Conservation (phyloP, 768 basidiomycete species). For the Mrakia hoshinonis region DNA sequence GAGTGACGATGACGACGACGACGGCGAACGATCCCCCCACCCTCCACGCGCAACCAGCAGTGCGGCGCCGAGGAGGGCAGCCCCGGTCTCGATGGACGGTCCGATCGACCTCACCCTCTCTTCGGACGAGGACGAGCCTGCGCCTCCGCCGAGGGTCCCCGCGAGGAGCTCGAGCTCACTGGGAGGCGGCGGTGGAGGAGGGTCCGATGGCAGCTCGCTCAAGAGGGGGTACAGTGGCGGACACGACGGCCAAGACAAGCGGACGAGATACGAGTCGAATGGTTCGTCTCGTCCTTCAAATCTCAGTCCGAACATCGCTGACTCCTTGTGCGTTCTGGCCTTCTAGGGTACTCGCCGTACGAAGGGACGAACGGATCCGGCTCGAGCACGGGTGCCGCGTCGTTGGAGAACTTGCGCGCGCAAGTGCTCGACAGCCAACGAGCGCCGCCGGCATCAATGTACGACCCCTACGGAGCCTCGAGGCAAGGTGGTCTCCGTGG, state of each 20-base stretch:
- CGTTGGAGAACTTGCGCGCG: not conserved
- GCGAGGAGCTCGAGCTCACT: not conserved
- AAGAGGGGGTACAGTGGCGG: not conserved
- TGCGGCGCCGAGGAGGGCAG: not conserved
- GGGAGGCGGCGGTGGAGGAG: not conserved
- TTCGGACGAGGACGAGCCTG: conserved; percentile 52
- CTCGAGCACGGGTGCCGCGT: not conserved
- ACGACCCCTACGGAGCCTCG: not conserved
- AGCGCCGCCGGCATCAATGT: not conserved
- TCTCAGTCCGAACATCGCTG: too few relatives aligned
- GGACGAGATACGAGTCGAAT: conserved; percentile 65
- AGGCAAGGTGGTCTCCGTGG: conserved; percentile 6
- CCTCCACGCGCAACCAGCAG: not conserved
- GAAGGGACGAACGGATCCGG: not conserved
- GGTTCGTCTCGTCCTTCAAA: not conserved
- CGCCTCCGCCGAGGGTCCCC: not conserved
- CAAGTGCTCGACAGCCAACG: not conserved
- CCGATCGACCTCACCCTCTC: conserved; percentile 56
- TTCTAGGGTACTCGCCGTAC: not conserved
- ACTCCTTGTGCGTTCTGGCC: too few relatives aligned
- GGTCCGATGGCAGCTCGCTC: not conserved
- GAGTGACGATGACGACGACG: conserved; percentile 28
- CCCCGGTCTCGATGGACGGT: conserved; percentile 43
- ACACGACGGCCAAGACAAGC: conserved; percentile 38
- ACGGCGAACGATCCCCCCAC: not conserved